Evolutionary conservation across 192 early-diverging fungal genomes (phyloP), one percentile per base, ranked within the genome.

Genomic region (Geranomyces variabilis): DNA sequence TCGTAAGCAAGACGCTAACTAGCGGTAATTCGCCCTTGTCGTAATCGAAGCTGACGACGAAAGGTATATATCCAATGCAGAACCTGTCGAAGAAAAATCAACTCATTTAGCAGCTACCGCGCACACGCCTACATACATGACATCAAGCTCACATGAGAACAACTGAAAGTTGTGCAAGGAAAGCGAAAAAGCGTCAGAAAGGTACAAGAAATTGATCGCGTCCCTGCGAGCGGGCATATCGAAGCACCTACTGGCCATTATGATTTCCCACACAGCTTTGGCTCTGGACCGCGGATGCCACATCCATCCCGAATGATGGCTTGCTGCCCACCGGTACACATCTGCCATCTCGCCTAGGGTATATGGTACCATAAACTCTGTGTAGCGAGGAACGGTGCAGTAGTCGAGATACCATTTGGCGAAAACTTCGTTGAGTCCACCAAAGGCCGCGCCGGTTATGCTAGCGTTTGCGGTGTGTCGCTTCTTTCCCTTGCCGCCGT

Each of bases 251-350:
- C 81, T 17, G 26, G 75, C 70, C 67, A 82, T 66, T 14, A 71
- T 4, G 49, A 82, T 57, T 24, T 79, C 75, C 81, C 81, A 82
- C 19, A 63, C 41, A 9, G 71, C 73, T 22, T 36, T 31, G 24
- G 75, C 71, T 19, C 43, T 6, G 9, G 75, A 79, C 34, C 59
- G 34, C 21, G 70, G 61, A 34, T 71, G 70, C 41, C 33, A 63
- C 19, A 68, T 24, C 33, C 31, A 56, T 14, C 48, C 29, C 33
- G 46, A 5, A 17, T 22, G 43, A 5, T 51, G 28, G 19, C 15
- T 31, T 0, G 29, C 7, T 8, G 47, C 66, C 47, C 26, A 19
- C 28, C 31, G 22, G 36, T 49, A 55, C 1, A 68, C 17, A 14
- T 34, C 66, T 30, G 51, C 46, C 43, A 68, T 49, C 49, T 68